Conservation (phyloP, 352 stramenopile genomes). For the Pythium aquatile region DNA sequence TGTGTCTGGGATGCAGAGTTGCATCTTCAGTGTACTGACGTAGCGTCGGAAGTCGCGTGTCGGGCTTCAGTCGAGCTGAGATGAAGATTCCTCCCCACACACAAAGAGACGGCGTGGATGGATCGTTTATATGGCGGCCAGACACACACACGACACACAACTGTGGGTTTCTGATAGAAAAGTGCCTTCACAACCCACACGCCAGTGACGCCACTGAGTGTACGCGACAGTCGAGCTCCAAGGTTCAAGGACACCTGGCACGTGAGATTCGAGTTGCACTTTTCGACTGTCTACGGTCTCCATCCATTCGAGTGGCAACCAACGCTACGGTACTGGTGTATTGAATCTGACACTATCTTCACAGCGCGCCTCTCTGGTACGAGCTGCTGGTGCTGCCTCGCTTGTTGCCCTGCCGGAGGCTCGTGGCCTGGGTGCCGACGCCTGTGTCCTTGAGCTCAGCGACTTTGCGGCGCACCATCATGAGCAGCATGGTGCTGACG, state of each 20-base stretch:
- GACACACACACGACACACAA: neutral
- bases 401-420: neutral
- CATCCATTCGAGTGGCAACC: neutral
- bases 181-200: neutral
- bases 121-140: conserved; percentile 4
- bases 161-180: neutral
- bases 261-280: too few species aligned
- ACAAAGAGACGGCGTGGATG: neutral
- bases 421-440: neutral
- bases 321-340: too few species aligned
- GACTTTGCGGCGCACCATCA: conserved; percentile 68
- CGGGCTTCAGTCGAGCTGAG: too few species aligned
- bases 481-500: conserved; percentile 62
- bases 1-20: too few species aligned
- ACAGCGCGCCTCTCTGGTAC: neutral
- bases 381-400: neutral
- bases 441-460: conserved; percentile 31
- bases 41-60: too few species aligned
- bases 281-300: neutral
- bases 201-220: neutral
- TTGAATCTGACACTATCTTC: neutral
- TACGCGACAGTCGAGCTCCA: neutral
- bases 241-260: too few species aligned
- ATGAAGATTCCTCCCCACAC: neutral
- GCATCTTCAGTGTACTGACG: too few species aligned